Base-by-base conservation (phyloP, 2,329 filamentous ascomycete species). In the Neocucurbitaria cava region DNA sequence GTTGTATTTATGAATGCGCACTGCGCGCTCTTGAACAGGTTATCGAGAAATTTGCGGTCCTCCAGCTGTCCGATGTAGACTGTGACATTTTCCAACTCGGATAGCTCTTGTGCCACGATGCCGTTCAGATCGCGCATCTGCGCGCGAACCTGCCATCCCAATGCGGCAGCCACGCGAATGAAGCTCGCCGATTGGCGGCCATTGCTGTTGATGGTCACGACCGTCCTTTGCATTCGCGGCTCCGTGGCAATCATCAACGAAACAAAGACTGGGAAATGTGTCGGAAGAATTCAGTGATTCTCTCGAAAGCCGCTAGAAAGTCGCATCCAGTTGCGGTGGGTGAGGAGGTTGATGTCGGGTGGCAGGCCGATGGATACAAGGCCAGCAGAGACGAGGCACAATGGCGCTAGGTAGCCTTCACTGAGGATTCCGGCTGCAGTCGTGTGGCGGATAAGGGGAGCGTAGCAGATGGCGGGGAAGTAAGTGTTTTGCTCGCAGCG, bases 1-100 rank as follows among this genome's bases (percentile, higher is more conserved):
- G 92, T 96, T 38, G 95, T 99, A 80, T 99, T 99, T 81, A 98
- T 92, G 77, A 98, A 99, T 55, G 95, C 95, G 46, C 96, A 84
- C 66, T 96, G 89, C 20, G 91, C 89, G 58, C 91, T 92, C 33
- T 84, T 81, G 82, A 98, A 98, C 18, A 98, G 83, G 62, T 89
- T 83, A 49, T 85, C 82, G 70, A 96, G 89, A 62, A 96, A 81
- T 65, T 87, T 83, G 72, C 92, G 91, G 69, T 94, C 86, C 59
- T 89, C 85, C 58, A 89, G 69, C 72, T 85, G 60, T 75, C 90
- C 80, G 82, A 89, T 77, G 79, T 87, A 78, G 45, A 88, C 83
- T 46, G 89, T 90, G 68, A 96, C 89, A 76, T 96, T 96, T 46
- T 91, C 89, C 52, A 97, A 87, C 31, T 83, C 84, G 30, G 87